Conservation (phyloP, 2,329 filamentous ascomycete genomes). For the Fusarium sp. region DNA sequence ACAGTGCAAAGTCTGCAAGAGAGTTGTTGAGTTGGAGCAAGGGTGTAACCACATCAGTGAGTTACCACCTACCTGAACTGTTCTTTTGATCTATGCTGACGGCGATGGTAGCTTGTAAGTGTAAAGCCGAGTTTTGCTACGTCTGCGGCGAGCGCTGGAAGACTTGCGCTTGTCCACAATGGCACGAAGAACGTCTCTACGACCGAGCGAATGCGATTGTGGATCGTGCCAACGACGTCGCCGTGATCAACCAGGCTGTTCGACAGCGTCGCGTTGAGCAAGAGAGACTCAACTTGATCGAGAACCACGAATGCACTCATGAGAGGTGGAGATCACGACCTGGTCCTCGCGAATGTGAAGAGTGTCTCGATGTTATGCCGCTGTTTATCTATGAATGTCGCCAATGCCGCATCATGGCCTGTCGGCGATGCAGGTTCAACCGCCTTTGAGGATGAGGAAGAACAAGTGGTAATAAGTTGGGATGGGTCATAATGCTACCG, state of each 20-base stretch:
- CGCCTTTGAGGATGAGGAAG: conserved; percentile 33
- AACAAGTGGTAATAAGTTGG: background rate
- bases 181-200: conserved; percentile 49
- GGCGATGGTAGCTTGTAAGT: conserved; percentile 53
- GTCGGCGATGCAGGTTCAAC: conserved; percentile 58
- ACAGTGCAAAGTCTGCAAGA: conserved; percentile 56
- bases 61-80: conserved; percentile 37
- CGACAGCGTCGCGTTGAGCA: background rate
- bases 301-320: conserved; percentile 55
- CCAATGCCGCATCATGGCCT: conserved; percentile 57
- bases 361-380: conserved; percentile 53
- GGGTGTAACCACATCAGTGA: conserved; percentile 70
- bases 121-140: conserved; percentile 61
- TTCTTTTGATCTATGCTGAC: background rate
- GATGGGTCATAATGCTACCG: background rate
- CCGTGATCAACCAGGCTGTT: background rate
- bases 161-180: conserved; percentile 50
- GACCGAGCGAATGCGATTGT: conserved; percentile 48
- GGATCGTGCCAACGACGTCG: conserved; percentile 23
- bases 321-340: conserved; percentile 47
- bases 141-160: conserved; percentile 57
- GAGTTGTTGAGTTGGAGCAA: conserved; percentile 57
- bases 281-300: conserved; percentile 9
- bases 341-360: conserved; percentile 54
- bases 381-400: conserved; percentile 59